Conservation (phyloP, 2,329 filamentous ascomycete genomes). For the Lachnellula occidentalis region DNA sequence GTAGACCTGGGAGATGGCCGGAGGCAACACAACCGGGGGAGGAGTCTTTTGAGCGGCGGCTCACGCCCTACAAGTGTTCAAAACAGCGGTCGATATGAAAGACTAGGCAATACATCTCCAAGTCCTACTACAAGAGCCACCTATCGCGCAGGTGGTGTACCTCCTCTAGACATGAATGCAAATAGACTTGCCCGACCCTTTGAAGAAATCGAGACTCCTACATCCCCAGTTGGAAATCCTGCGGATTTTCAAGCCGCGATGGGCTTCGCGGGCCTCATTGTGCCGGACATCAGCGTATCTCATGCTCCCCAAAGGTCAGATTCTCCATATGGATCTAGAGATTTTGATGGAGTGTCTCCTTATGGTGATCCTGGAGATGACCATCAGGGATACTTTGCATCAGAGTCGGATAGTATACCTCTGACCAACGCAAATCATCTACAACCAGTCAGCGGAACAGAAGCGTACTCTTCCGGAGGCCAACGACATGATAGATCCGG, state of each 20-base stretch:
- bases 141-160: constrained; percentile 4
- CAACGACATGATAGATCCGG: constrained; percentile 42
- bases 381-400: constrained; percentile 30
- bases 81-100: constrained; percentile 28
- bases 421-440: constrained; percentile 51
- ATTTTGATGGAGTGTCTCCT: constrained; percentile 22
- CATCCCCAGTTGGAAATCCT: constrained; percentile 27
- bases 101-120: constrained; percentile 26
- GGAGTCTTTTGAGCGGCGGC: constrained; percentile 28
- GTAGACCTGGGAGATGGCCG: constrained; percentile 22
- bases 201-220: constrained; percentile 21
- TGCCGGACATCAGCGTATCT: constrained; percentile 30
- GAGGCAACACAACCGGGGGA: constrained; percentile 26
- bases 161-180: constrained; percentile 9
- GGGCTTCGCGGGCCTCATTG: constrained; percentile 31
- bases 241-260: constrained; percentile 30
- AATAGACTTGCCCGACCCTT: constrained; percentile 8
- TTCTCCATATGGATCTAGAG: constrained; percentile 23
- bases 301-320: constrained; percentile 19
- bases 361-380: constrained; percentile 24
- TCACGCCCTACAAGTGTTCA: constrained; percentile 25
- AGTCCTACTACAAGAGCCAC: constrained; percentile 20
- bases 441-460: constrained; percentile 49
- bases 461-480: constrained; percentile 31
- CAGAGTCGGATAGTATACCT: constrained; percentile 52